Conservation (phyloP, 352 stramenopile genomes). For the Phytophthora idaei region DNA sequence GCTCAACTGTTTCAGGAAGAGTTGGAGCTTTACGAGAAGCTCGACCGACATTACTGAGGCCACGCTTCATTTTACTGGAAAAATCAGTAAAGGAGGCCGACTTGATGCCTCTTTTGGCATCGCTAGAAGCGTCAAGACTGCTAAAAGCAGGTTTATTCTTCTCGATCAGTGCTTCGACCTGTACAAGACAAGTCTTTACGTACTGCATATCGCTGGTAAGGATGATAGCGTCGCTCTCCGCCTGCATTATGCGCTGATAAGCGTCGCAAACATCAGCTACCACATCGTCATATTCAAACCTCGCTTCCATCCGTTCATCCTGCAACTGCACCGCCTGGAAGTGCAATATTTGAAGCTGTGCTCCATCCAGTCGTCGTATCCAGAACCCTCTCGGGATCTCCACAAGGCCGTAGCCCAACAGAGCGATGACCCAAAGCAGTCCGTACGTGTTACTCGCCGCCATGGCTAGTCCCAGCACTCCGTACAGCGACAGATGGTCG, state of each 20-base stretch:
- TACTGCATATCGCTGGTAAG: conserved; percentile 73
- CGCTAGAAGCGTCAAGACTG: conserved; percentile 1
- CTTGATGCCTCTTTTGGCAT: conserved; percentile 5
- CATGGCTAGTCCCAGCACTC: conserved; percentile 62
- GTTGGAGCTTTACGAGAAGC: conserved; percentile 38
- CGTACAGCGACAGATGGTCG: conserved; percentile 56
- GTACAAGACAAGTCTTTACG: conserved; percentile 51
- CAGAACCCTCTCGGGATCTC: conserved; percentile 64
- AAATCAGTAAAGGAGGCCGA: conserved; percentile 15
- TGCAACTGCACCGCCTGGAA: conserved; percentile 68
- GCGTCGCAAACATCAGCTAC: conserved; percentile 38
- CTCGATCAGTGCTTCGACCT: conserved; percentile 43
- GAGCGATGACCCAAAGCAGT: conserved; percentile 58
- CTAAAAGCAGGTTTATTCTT: conserved; percentile 30
- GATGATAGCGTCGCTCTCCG: conserved; percentile 65
- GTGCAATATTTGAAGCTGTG: conserved; percentile 47
- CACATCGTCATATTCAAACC: conserved; percentile 68
- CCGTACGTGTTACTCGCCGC: conserved; percentile 72
- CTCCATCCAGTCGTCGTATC: conserved; percentile 43
- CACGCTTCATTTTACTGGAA: conserved; percentile 29
- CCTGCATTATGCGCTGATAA: conserved; percentile 56
- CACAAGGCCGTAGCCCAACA: conserved; percentile 70
- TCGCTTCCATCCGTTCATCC: conserved; percentile 66
- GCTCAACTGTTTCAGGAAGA: conserved; percentile 45
- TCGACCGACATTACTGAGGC: not conserved